Base-by-base conservation (phyloP, 495 filamentous ascomycete genomes). In the Aspergillus taichungensis region DNA sequence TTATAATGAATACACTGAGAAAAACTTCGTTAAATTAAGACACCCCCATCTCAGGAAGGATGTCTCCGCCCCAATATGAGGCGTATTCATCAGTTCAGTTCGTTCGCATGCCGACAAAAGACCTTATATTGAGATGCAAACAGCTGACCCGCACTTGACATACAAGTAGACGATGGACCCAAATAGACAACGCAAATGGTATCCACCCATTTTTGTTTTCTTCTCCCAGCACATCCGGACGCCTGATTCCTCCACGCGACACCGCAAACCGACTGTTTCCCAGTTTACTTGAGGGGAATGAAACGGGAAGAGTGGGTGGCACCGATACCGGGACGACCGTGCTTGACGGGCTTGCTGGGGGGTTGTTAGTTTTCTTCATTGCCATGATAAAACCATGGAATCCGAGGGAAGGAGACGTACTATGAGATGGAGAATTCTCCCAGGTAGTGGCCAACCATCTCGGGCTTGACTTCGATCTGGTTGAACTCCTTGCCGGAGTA, bases 401-500 rank as follows among this genome's bases (percentile, higher is more conserved):
- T 6, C 11, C 37, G 39, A 78, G 78, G 53, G n/a, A 13, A 37
- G 31, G 36, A 39, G 49, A 88, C 89, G 61, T 84, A 95, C 89
- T 98, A 98, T 74, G 88, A 88, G 74, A 98, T 98, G 51, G 87
- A 94, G 79, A 98, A 98, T 76, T 98, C 92, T 65, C 77, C 92
- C 48, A 98, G 79, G 80, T 98, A 98, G 79, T 95, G 89, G 64
- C 92, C 92, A 74, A 98, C 92, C 92, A 98, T 98, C 82, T 98
- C 92, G 49, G 92, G 92, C 82, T 94, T 95, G 75, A 98, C 92
- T 72, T 98, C 92, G 57, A 98, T 88, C 79, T 94, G 89, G 80
- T 98, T 98, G 84, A 97, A 98, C 75, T 96, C 94, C 82, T 98
- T 98, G 68, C 92, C 92, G 50, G 87, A 92, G 82, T 98, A 98